Evolutionary conservation across 257 asterid genomes (phyloP), one percentile per base, ranked within the genome.

Genomic region (Solanum megistacrolobum): DNA sequence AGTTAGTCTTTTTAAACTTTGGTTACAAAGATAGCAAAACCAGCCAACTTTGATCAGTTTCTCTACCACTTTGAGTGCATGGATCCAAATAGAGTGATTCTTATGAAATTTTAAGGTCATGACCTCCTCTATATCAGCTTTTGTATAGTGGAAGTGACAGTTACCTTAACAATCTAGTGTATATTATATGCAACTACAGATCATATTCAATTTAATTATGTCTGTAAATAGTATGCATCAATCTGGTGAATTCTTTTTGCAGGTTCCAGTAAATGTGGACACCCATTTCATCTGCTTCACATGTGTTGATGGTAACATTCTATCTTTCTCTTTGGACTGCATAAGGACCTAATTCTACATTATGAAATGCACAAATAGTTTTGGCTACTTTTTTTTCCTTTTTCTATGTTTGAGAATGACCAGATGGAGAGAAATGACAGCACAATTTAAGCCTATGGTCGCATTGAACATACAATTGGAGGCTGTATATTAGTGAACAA

Each of bases 231-330:
- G 69, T 18, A 18, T 29, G 68, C 43, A 79, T 0, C 38, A 27
- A 79, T 46, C 83, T 88, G 41, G 76, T 78, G 65, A 83, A 38
- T 84, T 89, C 20, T 84, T 69, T 91, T 89, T 89, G 58, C 99
- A 97, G 98, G 98, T 98, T 43, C 90, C 94, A 23, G 96, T 92
- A 75, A 41, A 92, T 60, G 98, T 96, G 60, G 91, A 95, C 87
- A 92, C 97, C 6, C 99, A 97, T 90, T 96, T 96, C 90, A 95
- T 97, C 91, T 95, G 98, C 93, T 96, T 94, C 89, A 25, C 95
- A 58, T 27, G 62, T 32, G 79, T 55, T 86, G 69, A 85, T 73
- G 79, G 88, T 86, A 29, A 86, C 72, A 7, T 23, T 14, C 83
- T 41, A 83, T 43, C 84, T 27, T 34, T n/a, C 60, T 16, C 62